phyloP scores from a whole-genome alignment of 2,329 filamentous ascomycete genomes.

The Dendrostoma leiphaemia region DNA sequence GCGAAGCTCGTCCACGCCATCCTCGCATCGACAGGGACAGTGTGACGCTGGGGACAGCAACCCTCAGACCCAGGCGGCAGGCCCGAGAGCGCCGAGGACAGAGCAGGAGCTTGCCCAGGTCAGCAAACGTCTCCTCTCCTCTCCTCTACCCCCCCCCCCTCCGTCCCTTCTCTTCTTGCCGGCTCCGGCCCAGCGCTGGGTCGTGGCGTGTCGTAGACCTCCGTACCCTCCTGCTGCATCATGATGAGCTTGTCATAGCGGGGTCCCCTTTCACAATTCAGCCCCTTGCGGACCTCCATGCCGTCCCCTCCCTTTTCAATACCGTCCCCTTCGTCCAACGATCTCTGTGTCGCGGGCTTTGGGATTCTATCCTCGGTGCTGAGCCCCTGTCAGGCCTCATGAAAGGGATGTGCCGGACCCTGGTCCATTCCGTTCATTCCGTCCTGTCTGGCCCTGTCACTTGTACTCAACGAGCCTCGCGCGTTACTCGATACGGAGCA shows the following conservation, averaged over 20 bases:
- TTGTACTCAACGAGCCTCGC: too few species aligned
- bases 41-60: conserved; percentile 1
- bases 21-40: not conserved
- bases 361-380: too few species aligned
- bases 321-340: not conserved
- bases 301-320: too few species aligned
- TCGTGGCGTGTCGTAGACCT: not conserved
- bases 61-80: not conserved
- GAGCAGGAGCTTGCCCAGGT: conserved; percentile 18
- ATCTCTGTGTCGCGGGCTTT: not conserved
- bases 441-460: not conserved
- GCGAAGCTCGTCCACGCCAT: not conserved
- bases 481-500: too few species aligned
- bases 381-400: too few species aligned
- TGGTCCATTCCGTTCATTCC: not conserved
- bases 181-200: not conserved
- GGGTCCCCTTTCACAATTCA: too few species aligned
- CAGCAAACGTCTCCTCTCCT: not conserved
- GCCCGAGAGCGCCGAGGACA: conserved; percentile 4
- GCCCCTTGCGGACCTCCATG: too few species aligned
- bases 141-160: not conserved
- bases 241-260: not conserved
- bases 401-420: too few species aligned
- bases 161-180: not conserved
- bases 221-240: not conserved